Evolutionary conservation across 768 basidiomycete genomes (phyloP).

Genomic region (Tulasnella sp.): DNA sequence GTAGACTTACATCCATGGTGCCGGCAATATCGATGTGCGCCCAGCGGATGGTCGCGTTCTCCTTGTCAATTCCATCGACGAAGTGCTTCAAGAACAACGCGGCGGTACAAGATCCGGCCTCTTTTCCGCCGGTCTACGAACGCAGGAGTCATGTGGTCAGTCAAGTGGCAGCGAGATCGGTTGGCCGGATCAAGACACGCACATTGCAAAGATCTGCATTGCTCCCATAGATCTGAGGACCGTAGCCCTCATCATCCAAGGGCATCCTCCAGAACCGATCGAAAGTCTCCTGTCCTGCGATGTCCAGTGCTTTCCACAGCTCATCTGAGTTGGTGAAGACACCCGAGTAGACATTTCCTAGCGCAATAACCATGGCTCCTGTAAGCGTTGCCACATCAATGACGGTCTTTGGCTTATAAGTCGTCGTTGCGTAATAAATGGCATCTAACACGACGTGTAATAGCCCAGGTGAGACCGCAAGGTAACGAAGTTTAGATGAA

Average conservation of each 20-base stretch:
- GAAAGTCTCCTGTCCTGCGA: slow-evolving; percentile 60
- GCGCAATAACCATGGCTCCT: slow-evolving; percentile 61
- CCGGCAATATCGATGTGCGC: slow-evolving; percentile 74
- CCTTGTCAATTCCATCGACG: slow-evolving; percentile 58
- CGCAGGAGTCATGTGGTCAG: background rate
- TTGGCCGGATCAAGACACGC: slow-evolving; percentile 13
- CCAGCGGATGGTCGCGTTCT: slow-evolving; percentile 58
- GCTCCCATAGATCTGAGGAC: slow-evolving; percentile 59
- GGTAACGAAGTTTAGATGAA: slow-evolving; percentile 15
- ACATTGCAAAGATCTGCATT: slow-evolving; percentile 80
- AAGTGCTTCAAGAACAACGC: slow-evolving; percentile 81
- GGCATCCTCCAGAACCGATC: slow-evolving; percentile 90
- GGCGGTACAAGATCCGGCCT: slow-evolving; percentile 66
- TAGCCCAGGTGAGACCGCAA: background rate
- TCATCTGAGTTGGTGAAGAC: slow-evolving; percentile 56
- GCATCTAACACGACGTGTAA: slow-evolving; percentile 43
- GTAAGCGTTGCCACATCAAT: slow-evolving; percentile 85
- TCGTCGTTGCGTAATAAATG: slow-evolving; percentile 67
- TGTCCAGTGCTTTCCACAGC: slow-evolving; percentile 59
- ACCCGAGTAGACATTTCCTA: slow-evolving; percentile 67
- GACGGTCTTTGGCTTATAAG: slow-evolving; percentile 68
- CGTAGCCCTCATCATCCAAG: slow-evolving; percentile 71
- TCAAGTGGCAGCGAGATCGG: too few relatives aligned
- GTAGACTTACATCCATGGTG: slow-evolving; percentile 49
- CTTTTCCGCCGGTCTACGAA: slow-evolving; percentile 48